These are phyloP conservation scores for Przewalskia tangutica DNA, from an alignment of 257 asterid species.

Conservation along the genomic window DNA sequence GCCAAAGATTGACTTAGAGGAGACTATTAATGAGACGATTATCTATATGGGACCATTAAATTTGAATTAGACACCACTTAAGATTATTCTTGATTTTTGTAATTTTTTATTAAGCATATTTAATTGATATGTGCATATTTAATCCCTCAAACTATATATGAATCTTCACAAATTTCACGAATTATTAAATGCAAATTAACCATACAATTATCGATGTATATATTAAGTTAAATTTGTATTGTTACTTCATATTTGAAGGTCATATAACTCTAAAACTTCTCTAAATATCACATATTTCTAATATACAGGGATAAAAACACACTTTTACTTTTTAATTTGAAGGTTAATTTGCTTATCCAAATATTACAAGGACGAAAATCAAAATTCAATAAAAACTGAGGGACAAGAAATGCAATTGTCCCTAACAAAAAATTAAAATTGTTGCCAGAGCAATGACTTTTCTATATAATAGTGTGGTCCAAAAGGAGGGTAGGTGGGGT, in stretches of 20 bases:
- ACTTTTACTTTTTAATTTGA: too few relatives aligned
- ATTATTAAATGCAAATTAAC: not conserved
- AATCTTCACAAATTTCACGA: not conserved
- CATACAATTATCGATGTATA: too few relatives aligned
- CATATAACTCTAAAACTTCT: not conserved
- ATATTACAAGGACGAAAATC: not conserved
- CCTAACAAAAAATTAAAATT: not conserved
- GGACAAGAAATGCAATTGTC: not conserved
- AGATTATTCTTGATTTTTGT: not conserved
- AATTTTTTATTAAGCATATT: not conserved
- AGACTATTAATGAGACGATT: not conserved
- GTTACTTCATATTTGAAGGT: not conserved
- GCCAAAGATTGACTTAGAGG: not conserved
- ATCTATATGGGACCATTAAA: not conserved
- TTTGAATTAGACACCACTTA: not conserved
- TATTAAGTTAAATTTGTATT: not conserved
- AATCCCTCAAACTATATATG: not conserved
- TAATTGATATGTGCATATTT: not conserved
- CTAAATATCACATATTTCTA: not conserved
- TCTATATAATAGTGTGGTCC: not conserved
- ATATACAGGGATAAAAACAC: not conserved
- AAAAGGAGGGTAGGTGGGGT: not conserved
- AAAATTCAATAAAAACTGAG: not conserved
- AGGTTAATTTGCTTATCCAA: too few relatives aligned
- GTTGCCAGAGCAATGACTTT: not conserved